Conservation (phyloP, 345 rosid species). For the Euphorbia tirucalli region DNA sequence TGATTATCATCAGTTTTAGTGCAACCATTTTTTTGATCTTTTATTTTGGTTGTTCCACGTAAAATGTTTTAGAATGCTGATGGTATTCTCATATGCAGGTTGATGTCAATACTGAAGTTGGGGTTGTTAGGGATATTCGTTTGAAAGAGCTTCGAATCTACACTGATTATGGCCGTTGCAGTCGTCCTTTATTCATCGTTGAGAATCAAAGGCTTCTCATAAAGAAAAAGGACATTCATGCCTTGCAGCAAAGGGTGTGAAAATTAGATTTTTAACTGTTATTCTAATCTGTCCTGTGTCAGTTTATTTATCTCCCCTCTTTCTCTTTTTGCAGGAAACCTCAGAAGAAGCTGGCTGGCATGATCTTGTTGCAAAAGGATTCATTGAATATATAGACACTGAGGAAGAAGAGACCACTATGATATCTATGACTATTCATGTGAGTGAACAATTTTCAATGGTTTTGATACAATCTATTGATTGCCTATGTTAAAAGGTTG, state of each 20-base stretch:
- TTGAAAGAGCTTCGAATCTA: conserved; percentile 86
- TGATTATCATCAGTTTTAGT: neutral
- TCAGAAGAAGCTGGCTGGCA: conserved; percentile 94
- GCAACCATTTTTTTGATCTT: neutral
- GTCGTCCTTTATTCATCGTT: conserved; percentile 92
- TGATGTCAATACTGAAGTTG: conserved; percentile 96
- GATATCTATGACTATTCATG: conserved; percentile 99
- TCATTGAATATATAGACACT: conserved; percentile 88
- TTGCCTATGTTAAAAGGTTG: neutral
- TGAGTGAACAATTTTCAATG: conserved; percentile 35
- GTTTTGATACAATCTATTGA: neutral
- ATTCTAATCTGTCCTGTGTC: neutral
- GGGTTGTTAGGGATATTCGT: conserved; percentile 94
- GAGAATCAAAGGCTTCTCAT: conserved; percentile 93
- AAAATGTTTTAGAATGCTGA: conserved; percentile 16
- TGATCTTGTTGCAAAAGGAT: conserved; percentile 85
- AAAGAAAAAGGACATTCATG: conserved; percentile 79
- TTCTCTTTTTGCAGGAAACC: conserved; percentile 50
- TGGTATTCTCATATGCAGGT: conserved; percentile 45
- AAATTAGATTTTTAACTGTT: neutral
- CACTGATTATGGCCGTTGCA: conserved; percentile 98
- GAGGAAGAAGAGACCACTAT: conserved; percentile 99
- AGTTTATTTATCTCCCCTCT: neutral
- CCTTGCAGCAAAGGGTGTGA: conserved; percentile 81
- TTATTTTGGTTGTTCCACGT: neutral